Percentiles rank a stretch among this genome's conserved stretches.
phyloP scores from a whole-genome alignment of 1,284 basidiomycete genomes.

The Vanrija humicola region DNA sequence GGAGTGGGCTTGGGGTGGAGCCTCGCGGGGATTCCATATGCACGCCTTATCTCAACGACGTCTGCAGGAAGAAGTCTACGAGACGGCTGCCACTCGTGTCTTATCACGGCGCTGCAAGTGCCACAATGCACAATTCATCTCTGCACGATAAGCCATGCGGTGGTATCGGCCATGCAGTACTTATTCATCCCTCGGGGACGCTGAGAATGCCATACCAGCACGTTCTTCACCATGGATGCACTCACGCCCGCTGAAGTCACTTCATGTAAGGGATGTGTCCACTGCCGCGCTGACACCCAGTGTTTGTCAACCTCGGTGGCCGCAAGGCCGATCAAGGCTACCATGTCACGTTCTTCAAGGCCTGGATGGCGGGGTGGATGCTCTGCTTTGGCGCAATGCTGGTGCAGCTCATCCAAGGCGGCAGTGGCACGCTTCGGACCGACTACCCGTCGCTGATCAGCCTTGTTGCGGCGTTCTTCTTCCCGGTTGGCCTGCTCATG shows the following conservation, averaged over 20 bases:
- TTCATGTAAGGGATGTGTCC: neutral
- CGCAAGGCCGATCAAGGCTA: slow-evolving; percentile 22
- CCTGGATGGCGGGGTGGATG: slow-evolving; percentile 32
- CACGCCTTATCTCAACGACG: too few species aligned
- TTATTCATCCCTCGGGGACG: too few species aligned
- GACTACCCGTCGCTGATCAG: slow-evolving; percentile 20
- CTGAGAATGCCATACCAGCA: too few species aligned
- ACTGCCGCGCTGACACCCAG: slow-evolving; percentile 2
- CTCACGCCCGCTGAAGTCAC: slow-evolving; percentile 20
- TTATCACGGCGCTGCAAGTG: too few species aligned
- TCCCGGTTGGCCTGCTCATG: slow-evolving; percentile 31
- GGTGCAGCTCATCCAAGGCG: slow-evolving; percentile 22
- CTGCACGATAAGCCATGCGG: too few species aligned
- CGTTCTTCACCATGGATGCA: too few species aligned
- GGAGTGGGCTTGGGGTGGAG: too few species aligned
- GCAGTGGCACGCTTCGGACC: slow-evolving; percentile 16
- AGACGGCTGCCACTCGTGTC: too few species aligned
- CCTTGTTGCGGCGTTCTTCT: slow-evolving; percentile 23
- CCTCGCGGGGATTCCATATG: too few species aligned
- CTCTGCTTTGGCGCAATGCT: slow-evolving; percentile 28
- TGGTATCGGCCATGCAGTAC: too few species aligned
- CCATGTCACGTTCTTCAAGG: slow-evolving; percentile 25
- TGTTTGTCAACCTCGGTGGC: slow-evolving; percentile 19
- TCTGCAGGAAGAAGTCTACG: too few species aligned
- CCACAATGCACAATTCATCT: too few species aligned